These are phyloP conservation scores for Monilinia aucupariae DNA, from an alignment of 2,329 filamentous ascomycete species.

Conservation along the genomic window DNA sequence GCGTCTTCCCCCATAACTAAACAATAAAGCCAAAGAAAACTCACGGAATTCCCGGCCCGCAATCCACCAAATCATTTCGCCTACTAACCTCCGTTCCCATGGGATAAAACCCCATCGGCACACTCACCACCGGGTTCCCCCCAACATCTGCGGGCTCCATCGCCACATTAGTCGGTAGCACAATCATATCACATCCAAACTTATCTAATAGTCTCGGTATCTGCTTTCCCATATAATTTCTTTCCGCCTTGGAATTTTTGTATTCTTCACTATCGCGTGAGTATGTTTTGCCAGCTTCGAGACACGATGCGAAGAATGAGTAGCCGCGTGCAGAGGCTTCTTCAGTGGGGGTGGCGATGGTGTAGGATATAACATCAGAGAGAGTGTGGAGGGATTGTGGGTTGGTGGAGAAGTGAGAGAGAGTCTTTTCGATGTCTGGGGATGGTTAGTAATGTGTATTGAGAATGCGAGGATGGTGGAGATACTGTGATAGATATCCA, in stretches of 20 bases:
- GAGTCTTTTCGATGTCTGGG: background rate
- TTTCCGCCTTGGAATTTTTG: background rate
- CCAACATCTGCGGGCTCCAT: background rate
- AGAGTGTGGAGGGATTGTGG: background rate
- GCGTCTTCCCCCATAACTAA: background rate
- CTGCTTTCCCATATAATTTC: slow-evolving; percentile 1
- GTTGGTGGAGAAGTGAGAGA: slow-evolving; percentile 10
- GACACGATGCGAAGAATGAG: background rate
- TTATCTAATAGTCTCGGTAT: slow-evolving; percentile 8
- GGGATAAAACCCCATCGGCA: slow-evolving; percentile 7
- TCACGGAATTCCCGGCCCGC: slow-evolving; percentile 11
- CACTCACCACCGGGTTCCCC: slow-evolving; percentile 1
- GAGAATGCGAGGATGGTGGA: background rate
- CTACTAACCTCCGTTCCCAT: background rate
- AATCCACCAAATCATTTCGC: background rate
- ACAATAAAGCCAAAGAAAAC: background rate
- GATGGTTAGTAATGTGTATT: background rate
- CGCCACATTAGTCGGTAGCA: background rate
- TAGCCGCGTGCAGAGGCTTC: background rate
- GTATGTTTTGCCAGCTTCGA: background rate
- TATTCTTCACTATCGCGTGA: background rate
- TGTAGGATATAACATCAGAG: slow-evolving; percentile 7
- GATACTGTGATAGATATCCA: slow-evolving; percentile 13
- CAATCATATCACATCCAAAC: slow-evolving; percentile 7
- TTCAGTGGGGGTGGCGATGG: background rate